Conservation (phyloP, 2,329 filamentous ascomycete genomes). For the Exophiala lecanii-corni region DNA sequence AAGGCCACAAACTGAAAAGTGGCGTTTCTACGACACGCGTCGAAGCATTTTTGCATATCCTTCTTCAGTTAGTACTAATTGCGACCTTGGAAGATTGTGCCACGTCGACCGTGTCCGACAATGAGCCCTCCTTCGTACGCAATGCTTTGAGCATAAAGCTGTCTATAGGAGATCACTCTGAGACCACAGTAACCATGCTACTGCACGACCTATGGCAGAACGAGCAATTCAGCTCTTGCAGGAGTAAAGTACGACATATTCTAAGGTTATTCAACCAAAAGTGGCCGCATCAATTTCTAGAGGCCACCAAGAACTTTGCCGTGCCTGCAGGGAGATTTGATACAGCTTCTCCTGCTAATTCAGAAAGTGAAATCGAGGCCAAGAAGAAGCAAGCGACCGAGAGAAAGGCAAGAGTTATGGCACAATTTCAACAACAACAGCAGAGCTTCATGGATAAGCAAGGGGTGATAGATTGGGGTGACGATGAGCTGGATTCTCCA, state of each 20-base stretch:
- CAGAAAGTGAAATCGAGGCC: conserved; percentile 58
- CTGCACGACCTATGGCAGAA: conserved; percentile 54
- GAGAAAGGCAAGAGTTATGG: conserved; percentile 91
- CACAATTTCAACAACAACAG: conserved; percentile 95
- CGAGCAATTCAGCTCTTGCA: conserved; percentile 74
- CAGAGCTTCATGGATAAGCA: conserved; percentile 91
- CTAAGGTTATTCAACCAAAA: conserved; percentile 81
- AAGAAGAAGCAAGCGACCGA: conserved; percentile 90
- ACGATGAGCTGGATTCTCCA: conserved; percentile 67
- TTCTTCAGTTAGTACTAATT: conserved; percentile 80
- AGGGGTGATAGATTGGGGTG: conserved; percentile 81
- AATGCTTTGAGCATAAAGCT: conserved; percentile 57
- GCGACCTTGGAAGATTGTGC: conserved; percentile 74
- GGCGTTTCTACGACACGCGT: conserved; percentile 75
- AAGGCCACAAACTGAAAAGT: conserved; percentile 63
- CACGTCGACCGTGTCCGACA: conserved; percentile 49
- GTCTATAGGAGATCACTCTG: conserved; percentile 27
- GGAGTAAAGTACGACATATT: conserved; percentile 78
- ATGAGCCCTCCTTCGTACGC: conserved; percentile 64
- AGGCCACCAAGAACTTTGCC: conserved; percentile 55
- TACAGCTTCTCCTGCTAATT: conserved; percentile 72
- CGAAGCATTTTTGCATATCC: conserved; percentile 86
- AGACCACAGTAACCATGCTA: conserved; percentile 49
- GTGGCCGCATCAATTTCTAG: conserved; percentile 67
- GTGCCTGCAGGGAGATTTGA: conserved; percentile 74